These are phyloP conservation scores for Aureobasidium uvarum DNA, from an alignment of 2,329 filamentous ascomycete species.

Conservation along the genomic window DNA sequence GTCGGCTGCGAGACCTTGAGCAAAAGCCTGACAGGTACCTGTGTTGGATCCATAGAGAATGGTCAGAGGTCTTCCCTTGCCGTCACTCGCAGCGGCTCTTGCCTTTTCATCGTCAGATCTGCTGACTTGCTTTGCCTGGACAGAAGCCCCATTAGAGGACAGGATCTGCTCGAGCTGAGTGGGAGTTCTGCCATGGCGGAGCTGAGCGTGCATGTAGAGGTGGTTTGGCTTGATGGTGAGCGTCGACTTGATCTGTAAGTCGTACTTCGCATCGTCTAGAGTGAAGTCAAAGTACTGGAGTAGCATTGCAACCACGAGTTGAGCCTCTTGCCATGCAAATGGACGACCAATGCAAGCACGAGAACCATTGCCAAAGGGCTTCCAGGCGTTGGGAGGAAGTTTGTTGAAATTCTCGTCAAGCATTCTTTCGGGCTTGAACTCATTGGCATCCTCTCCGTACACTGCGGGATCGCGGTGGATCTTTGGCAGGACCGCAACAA, in stretches of 20 bases:
- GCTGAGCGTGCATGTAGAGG: slow-evolving; percentile 60
- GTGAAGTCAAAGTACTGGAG: slow-evolving; percentile 70
- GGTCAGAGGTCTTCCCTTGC: slow-evolving; percentile 51
- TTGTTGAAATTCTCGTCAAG: slow-evolving; percentile 63
- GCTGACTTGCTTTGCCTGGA: neutral
- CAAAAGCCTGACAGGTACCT: slow-evolving; percentile 70
- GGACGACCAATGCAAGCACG: slow-evolving; percentile 69
- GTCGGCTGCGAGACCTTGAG: slow-evolving; percentile 60
- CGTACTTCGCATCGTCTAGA: slow-evolving; percentile 60
- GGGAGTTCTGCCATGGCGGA: slow-evolving; percentile 53
- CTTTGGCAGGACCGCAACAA: slow-evolving; percentile 53
- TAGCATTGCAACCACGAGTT: slow-evolving; percentile 61
- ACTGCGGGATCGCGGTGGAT: slow-evolving; percentile 63
- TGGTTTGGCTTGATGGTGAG: slow-evolving; percentile 64
- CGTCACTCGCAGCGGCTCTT: neutral
- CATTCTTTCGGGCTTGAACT: slow-evolving; percentile 72
- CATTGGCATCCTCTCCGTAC: slow-evolving; percentile 62
- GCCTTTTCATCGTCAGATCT: slow-evolving; percentile 11
- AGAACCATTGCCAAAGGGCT: slow-evolving; percentile 70
- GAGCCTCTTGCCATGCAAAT: slow-evolving; percentile 72
- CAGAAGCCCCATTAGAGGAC: slow-evolving; percentile 26
- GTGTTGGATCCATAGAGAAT: slow-evolving; percentile 73
- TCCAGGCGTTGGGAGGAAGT: slow-evolving; percentile 38
- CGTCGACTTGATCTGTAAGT: slow-evolving; percentile 55
- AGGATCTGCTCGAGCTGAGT: slow-evolving; percentile 45